phyloP scores from a whole-genome alignment of 192 early-diverging fungal genomes.

The Coemansia sp. region DNA sequence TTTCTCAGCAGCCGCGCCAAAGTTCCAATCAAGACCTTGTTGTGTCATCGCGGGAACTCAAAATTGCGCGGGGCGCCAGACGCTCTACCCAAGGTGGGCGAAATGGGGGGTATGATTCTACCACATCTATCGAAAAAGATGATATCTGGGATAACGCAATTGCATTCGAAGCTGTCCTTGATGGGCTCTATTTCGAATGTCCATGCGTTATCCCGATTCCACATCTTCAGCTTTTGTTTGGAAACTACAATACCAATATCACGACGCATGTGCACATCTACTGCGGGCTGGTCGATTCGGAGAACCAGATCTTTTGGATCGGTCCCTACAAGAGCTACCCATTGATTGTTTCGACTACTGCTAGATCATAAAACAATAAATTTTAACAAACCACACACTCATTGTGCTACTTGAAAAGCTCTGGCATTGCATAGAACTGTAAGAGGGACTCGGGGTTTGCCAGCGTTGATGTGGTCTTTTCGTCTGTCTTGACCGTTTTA shows the following conservation, averaged over 20 bases:
- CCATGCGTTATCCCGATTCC: slow-evolving; percentile 36
- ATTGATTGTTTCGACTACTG: slow-evolving; percentile 38
- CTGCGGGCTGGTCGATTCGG: slow-evolving; percentile 32
- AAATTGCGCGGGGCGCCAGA: slow-evolving; percentile 15
- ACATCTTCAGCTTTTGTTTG: slow-evolving; percentile 19
- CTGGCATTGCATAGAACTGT: slow-evolving; percentile 80
- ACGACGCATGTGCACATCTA: slow-evolving; percentile 23
- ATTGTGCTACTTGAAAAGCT: slow-evolving; percentile 38
- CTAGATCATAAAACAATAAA: slow-evolving; percentile 8
- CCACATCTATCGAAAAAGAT: not conserved
- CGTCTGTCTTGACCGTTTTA: slow-evolving; percentile 58
- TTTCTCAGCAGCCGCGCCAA: slow-evolving; percentile 24
- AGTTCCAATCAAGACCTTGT: slow-evolving; percentile 15
- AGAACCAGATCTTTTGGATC: slow-evolving; percentile 22
- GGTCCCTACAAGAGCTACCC: slow-evolving; percentile 47
- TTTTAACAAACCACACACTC: slow-evolving; percentile 22
- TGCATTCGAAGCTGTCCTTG: slow-evolving; percentile 28
- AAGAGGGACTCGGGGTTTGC: slow-evolving; percentile 87
- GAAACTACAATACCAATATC: slow-evolving; percentile 27
- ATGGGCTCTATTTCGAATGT: slow-evolving; percentile 42
- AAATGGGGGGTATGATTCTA: not conserved
- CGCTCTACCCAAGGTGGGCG: not conserved
- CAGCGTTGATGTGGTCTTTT: slow-evolving; percentile 78
- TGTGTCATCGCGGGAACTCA: slow-evolving; percentile 14
- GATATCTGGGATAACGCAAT: slow-evolving; percentile 21